These are phyloP conservation scores for Fusarium armeniacum DNA, from an alignment of 2,329 filamentous ascomycete genomes.

Conservation along the genomic window DNA sequence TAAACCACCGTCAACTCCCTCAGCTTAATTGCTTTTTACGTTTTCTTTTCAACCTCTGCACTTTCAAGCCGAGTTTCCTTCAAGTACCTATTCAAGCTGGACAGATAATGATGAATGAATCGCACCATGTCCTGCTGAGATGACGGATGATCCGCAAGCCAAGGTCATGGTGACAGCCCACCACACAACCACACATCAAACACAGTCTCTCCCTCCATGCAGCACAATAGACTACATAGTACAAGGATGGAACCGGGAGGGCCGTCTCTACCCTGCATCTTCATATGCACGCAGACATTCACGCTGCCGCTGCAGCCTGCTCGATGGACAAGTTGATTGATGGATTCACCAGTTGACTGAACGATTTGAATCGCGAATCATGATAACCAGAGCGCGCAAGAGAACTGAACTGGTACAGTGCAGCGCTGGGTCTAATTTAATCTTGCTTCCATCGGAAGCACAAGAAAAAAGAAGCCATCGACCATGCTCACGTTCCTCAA, in stretches of 20 bases:
- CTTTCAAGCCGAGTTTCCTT: background rate
- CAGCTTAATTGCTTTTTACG: constrained; percentile 8
- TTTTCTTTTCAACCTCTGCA: background rate
- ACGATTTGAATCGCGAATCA: background rate
- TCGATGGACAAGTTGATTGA: constrained; percentile 13
- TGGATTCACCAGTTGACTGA: background rate
- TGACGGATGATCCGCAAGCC: constrained; percentile 32
- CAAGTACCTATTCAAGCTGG: background rate
- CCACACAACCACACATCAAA: constrained; percentile 29
- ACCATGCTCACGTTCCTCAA: constrained; percentile 27
- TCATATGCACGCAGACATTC: constrained; percentile 25
- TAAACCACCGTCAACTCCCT: background rate
- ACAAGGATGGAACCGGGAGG: constrained; percentile 15
- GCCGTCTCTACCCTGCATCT: constrained; percentile 33
- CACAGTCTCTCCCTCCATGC: constrained; percentile 4
- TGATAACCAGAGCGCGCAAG: constrained; percentile 2
- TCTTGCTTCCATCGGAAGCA: constrained; percentile 26
- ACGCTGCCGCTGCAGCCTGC: constrained; percentile 36
- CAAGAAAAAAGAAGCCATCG: constrained; percentile 17
- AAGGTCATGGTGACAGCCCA: constrained; percentile 30
- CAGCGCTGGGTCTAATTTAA: background rate
- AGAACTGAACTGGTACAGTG: background rate
- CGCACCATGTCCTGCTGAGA: constrained; percentile 27
- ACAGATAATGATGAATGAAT: constrained; percentile 2
- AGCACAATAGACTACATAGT: constrained; percentile 10